Evolutionary conservation across 108 stramenopile genomes (phyloP).

Genomic region (Skeletonema costatum): DNA sequence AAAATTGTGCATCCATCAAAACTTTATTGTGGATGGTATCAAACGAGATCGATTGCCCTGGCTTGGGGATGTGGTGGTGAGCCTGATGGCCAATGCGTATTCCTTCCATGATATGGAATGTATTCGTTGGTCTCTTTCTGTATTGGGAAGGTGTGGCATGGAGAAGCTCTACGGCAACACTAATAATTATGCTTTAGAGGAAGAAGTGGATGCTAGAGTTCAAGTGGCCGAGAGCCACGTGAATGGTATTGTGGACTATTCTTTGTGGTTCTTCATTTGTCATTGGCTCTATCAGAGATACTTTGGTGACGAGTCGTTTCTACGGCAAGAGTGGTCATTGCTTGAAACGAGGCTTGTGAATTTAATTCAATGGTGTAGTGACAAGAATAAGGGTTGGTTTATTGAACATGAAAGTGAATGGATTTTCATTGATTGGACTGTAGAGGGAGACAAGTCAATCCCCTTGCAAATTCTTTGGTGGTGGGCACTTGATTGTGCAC

Average conservation of each 20-base stretch:
- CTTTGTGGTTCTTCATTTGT: conserved; percentile 43
- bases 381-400: conserved; percentile 23
- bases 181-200: not conserved
- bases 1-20: conserved; percentile 29
- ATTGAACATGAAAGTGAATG: conserved; percentile 29
- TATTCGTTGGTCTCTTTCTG: conserved; percentile 32
- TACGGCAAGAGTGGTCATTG: conserved; percentile 31
- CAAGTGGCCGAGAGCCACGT: conserved; percentile 23
- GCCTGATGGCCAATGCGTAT: conserved; percentile 32
- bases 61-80: conserved; percentile 48
- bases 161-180: not conserved
- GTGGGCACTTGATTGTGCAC: conserved; percentile 43
- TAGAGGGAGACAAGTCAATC: conserved; percentile 19
- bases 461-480: conserved; percentile 48
- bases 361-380: conserved; percentile 26
- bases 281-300: conserved; percentile 45
- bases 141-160: conserved; percentile 46
- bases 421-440: conserved; percentile 50
- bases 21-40: conserved; percentile 48
- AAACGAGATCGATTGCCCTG: conserved; percentile 52
- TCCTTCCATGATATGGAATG: conserved; percentile 21
- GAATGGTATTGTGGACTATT: conserved; percentile 50
- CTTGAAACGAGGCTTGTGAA: conserved; percentile 14
- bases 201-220: not conserved
- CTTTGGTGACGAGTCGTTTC: conserved; percentile 38